These are phyloP conservation scores for Nicotiana noctiflora DNA, from an alignment of 257 asterid genomes.

Conservation along the genomic window DNA sequence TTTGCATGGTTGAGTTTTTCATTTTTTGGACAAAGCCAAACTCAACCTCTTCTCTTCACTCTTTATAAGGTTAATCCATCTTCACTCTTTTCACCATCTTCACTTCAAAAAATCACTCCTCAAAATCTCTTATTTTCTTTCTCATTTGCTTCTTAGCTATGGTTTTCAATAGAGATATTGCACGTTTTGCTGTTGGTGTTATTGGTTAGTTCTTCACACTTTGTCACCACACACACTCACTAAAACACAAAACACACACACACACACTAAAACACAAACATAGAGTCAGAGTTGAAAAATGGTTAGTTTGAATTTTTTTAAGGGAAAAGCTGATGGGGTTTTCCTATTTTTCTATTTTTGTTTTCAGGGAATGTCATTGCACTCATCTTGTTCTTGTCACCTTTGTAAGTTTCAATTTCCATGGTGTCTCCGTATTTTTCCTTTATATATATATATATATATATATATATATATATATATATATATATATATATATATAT, in stretches of 20 bases:
- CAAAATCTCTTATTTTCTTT: background rate
- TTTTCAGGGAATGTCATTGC: conserved; percentile 72
- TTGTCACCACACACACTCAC: too few species aligned
- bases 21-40: conserved; percentile 12
- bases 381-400: conserved; percentile 60
- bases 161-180: conserved; percentile 33
- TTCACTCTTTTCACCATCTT: background rate
- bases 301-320: background rate
- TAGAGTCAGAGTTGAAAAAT: background rate
- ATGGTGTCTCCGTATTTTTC: background rate
- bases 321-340: background rate
- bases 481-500: background rate
- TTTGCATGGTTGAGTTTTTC: background rate
- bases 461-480: background rate
- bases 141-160: conserved; percentile 13
- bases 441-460: background rate
- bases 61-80: conserved; percentile 21
- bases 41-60: conserved; percentile 20
- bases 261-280: too few species aligned
- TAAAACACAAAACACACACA: background rate
- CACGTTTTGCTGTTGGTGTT: conserved; percentile 55
- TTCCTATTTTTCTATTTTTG: background rate
- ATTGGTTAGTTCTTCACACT: conserved; percentile 33
- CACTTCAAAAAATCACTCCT: background rate
- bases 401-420: conserved; percentile 45